Evolutionary conservation across 768 basidiomycete genomes (phyloP).

Genomic region (Rhodocollybia butyracea): DNA sequence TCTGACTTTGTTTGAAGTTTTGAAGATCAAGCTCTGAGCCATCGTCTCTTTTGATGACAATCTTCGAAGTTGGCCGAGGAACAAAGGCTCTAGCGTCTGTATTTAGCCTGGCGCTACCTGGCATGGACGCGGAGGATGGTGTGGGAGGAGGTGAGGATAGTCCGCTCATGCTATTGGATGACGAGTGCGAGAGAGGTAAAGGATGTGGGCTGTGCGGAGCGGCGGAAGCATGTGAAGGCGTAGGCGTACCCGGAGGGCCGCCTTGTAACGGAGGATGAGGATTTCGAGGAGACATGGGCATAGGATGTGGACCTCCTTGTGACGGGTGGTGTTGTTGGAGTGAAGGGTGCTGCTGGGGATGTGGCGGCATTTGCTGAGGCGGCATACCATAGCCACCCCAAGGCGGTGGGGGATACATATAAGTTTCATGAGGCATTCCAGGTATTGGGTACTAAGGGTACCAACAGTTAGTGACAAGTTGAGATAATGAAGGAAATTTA

Average conservation of each 20-base stretch:
- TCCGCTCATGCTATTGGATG: slow-evolving; percentile 42
- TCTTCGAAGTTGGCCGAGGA: slow-evolving; percentile 44
- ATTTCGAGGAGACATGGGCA: slow-evolving; percentile 72
- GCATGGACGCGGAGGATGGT: slow-evolving; percentile 48
- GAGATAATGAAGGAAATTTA: slow-evolving; percentile 10
- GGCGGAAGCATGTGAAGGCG: slow-evolving; percentile 55
- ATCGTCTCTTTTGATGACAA: slow-evolving; percentile 58
- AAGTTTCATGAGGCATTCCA: slow-evolving; percentile 32
- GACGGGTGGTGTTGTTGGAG: slow-evolving; percentile 48
- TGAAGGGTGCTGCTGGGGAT: slow-evolving; percentile 30
- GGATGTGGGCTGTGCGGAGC: slow-evolving; percentile 44
- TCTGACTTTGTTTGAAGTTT: slow-evolving; percentile 46
- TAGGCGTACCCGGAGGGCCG: slow-evolving; percentile 60
- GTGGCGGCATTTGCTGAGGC: slow-evolving; percentile 28
- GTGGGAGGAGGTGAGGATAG: slow-evolving; percentile 69
- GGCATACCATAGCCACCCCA: slow-evolving; percentile 34
- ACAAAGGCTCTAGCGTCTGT: slow-evolving; percentile 66
- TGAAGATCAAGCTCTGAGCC: slow-evolving; percentile 65
- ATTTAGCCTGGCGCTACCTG: slow-evolving; percentile 48
- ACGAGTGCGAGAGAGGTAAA: slow-evolving; percentile 42
- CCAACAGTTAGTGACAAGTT: neutral
- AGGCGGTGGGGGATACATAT: slow-evolving; percentile 34
- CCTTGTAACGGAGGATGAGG: slow-evolving; percentile 46
- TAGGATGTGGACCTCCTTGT: slow-evolving; percentile 44
- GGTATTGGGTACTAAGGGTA: slow-evolving; percentile 9